Evolutionary conservation across 441 rosid genomes (phyloP).

Genomic region (Pelargonium myrrhifolium): DNA sequence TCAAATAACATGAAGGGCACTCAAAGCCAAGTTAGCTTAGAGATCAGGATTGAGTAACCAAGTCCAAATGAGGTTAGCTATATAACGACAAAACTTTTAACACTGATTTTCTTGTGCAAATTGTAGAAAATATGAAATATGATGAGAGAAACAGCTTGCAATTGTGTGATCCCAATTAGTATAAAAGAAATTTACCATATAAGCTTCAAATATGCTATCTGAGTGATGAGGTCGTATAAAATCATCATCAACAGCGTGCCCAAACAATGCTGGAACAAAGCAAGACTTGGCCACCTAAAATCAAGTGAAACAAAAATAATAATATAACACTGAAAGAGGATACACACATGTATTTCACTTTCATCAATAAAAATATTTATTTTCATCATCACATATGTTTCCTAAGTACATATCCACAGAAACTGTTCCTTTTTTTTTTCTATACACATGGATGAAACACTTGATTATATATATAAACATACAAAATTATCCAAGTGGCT

Average conservation of each 20-base stretch:
- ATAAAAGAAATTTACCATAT: slow-evolving; percentile 42
- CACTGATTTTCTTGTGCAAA: background rate
- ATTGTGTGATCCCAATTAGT: background rate
- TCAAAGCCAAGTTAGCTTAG: background rate
- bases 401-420: background rate
- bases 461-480: no score
- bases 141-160: background rate
- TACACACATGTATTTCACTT: background rate
- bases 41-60: background rate
- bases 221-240: slow-evolving; percentile 93
- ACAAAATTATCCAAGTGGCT: no score
- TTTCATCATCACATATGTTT: background rate
- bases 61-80: background rate
- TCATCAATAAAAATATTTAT: background rate
- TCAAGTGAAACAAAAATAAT: slow-evolving; percentile 9
- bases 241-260: slow-evolving; percentile 90
- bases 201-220: slow-evolving; percentile 75
- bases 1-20: background rate
- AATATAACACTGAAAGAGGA: slow-evolving; percentile 2
- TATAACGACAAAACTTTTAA: background rate
- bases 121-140: background rate
- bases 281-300: slow-evolving; percentile 75
- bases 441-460: no score
- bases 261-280: slow-evolving; percentile 95
- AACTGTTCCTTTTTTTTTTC: no score